Conservation (phyloP, 495 filamentous ascomycete species). For the Neurospora hispaniola region DNA sequence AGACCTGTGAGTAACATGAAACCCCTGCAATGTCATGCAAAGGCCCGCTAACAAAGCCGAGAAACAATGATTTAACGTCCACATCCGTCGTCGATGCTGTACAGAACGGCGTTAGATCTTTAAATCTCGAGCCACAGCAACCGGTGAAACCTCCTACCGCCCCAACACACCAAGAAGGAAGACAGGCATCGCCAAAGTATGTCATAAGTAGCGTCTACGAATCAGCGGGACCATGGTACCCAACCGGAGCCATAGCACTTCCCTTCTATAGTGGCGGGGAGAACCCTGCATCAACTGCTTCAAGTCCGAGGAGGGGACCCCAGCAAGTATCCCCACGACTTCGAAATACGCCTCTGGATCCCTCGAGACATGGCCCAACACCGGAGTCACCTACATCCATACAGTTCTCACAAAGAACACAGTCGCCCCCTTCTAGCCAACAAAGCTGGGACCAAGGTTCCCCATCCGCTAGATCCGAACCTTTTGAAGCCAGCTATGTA, state of each 20-base stretch:
- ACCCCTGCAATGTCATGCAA: not conserved
- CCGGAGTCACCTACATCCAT: not conserved
- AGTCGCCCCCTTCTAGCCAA: not conserved
- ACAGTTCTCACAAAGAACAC: not conserved
- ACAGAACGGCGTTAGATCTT: not conserved
- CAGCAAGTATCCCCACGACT: not conserved
- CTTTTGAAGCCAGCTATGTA: not conserved
- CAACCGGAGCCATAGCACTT: conserved; percentile 2
- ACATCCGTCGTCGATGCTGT: not conserved
- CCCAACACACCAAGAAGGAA: not conserved
- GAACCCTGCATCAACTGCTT: not conserved
- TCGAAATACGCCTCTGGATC: not conserved
- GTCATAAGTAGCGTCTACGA: not conserved
- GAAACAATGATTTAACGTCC: not conserved
- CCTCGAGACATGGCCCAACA: not conserved
- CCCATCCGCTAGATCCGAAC: conserved; percentile 9
- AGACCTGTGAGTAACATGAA: not conserved
- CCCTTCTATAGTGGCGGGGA: conserved; percentile 1
- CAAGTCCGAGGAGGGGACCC: not conserved
- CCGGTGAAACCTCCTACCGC: not conserved
- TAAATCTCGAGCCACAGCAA: not conserved
- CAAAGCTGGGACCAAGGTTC: conserved; percentile 5
- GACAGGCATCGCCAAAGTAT: not conserved
- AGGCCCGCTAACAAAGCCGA: not conserved
- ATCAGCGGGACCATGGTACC: conserved; percentile 9